Base-by-base conservation (phyloP, 2,329 filamentous ascomycete genomes). In the Sordariomycetes sp. region DNA sequence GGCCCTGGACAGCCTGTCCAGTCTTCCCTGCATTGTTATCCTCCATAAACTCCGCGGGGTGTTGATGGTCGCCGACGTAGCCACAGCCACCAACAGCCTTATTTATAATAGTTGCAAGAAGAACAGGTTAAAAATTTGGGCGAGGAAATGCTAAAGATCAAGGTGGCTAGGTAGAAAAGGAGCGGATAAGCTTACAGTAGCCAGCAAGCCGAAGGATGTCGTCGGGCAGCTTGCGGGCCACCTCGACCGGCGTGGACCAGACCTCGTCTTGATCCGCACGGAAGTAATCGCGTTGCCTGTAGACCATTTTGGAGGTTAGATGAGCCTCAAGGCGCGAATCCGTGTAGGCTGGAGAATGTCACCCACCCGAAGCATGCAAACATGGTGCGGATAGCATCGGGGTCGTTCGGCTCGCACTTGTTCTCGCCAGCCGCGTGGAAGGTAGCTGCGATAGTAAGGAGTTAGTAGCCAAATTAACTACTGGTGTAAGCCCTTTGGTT, bases 301-400 rank as follows among this genome's bases (percentile, higher is more conserved):
- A 57, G 46, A 22, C 7, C 40, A 34, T 18, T 37, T 5, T 32
- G 28, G 40, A 16, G 6, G 53, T n/a, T 28, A 34, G 32, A 18
- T 18, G 1, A 11, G 48, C 8, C 14, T 14, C 6, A 28, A 20
- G 4, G 25, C 32, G 1, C 24, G 8, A 43, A 16, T n/a, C n/a
- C n/a, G 40, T 12, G 10, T 25, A 32, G 14, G 14, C 35, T 37
- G 35, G 16, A 8, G 34, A 5, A 53, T 53, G 18, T 51, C n/a
- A 58, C 56, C 37, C 40, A 58, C 56, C 56, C 56, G 34, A 58
- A 58, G 28, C 7, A 11, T 12, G 50, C 48, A 32, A 58, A 58
- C 14, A 58, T 37, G 4, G 57, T 58, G 24, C 57, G 57, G 34
- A 58, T 34, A 8, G 50, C 48, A 24, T 53, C 48, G 5, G 37